These are phyloP conservation scores for Phyllosticta citrichinensis DNA, from an alignment of 2,329 filamentous ascomycete genomes.

Conservation along the genomic window DNA sequence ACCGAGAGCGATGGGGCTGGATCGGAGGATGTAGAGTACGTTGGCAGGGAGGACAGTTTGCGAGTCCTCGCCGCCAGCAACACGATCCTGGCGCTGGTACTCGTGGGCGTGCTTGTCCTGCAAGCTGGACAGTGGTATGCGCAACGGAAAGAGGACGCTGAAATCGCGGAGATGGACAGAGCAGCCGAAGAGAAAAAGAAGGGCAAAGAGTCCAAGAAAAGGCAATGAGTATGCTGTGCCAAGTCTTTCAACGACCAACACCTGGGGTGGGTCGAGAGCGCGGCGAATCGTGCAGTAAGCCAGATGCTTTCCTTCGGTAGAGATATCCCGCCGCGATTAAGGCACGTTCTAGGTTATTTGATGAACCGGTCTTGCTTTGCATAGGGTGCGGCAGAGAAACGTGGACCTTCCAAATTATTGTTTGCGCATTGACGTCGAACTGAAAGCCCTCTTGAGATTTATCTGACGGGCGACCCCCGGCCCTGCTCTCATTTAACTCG, in stretches of 20 bases:
- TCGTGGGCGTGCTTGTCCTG: constrained; percentile 83
- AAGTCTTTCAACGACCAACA: not conserved
- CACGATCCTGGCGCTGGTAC: constrained; percentile 84
- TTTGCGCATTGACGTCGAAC: no score
- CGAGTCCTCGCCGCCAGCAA: constrained; percentile 90
- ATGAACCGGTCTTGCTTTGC: not conserved
- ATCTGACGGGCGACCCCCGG: no score
- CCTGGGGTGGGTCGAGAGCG: not conserved
- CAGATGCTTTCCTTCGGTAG: not conserved
- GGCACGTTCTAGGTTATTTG: not conserved
- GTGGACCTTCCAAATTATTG: not conserved
- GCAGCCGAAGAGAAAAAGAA: constrained; percentile 40
- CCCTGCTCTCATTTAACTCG: no score
- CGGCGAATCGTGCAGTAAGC: not conserved
- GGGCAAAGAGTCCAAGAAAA: constrained; percentile 25
- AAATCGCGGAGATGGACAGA: constrained; percentile 56
- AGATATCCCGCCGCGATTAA: not conserved
- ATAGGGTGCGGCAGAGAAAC: not conserved
- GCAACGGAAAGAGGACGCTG: constrained; percentile 81
- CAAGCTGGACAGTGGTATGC: constrained; percentile 99
- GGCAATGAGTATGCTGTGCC: constrained; percentile 4
- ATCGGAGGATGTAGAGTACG: constrained; percentile 40
- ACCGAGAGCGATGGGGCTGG: constrained; percentile 32
- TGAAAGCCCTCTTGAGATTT: no score
- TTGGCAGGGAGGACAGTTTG: constrained; percentile 80